Base-by-base conservation (phyloP, 2,329 filamentous ascomycete genomes). In the Rhynchosporium secalis region DNA sequence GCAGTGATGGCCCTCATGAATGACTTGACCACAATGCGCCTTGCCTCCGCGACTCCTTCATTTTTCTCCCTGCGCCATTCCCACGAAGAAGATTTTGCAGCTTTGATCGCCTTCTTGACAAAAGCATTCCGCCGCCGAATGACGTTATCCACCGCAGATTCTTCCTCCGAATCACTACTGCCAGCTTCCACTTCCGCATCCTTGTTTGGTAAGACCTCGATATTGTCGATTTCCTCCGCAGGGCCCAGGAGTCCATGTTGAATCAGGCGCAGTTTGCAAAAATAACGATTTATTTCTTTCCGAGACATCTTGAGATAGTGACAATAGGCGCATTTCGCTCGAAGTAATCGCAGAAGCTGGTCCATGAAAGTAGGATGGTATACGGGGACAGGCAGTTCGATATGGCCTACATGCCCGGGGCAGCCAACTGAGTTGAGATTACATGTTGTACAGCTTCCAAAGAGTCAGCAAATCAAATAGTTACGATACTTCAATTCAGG, bases 331-430 rank as follows among this genome's bases (percentile, higher is more conserved):
- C 95, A 99, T 76, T 94, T 90, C 59, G 91, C 89, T 70, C 92
- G 87, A 26, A 99, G 82, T 51, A 99, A 81, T 49, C 91, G 88
- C 66, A 96, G 85, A 58, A 93, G 84, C 75, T 97, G 93, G 74
- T 97, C 93, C 81, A 99, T 89, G 73, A 97, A 98, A 1, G 92
- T 90, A n/a, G 94, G 91, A 76, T 99, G 94, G 75, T 98, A 99
- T 58, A 97, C 91, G 52, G 91, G 91, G 12, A 93, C 89, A 13
- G 95, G 93, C 12, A 99, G 86, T 71, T 97, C 92, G 75, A 99
- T 96, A 74, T 99, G 95, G 58, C 95, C 96, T 63, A 90, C 85
- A 79, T 99, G 96, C 62, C 96, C 96, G 6, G 94, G 92, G 75
- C 96, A 99, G 70, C 85, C 85, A 73, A 87, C 84, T 65, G 87